Evolutionary conservation across 2,329 filamentous ascomycete species (phyloP).

Genomic region (Venturiaceae sp.): DNA sequence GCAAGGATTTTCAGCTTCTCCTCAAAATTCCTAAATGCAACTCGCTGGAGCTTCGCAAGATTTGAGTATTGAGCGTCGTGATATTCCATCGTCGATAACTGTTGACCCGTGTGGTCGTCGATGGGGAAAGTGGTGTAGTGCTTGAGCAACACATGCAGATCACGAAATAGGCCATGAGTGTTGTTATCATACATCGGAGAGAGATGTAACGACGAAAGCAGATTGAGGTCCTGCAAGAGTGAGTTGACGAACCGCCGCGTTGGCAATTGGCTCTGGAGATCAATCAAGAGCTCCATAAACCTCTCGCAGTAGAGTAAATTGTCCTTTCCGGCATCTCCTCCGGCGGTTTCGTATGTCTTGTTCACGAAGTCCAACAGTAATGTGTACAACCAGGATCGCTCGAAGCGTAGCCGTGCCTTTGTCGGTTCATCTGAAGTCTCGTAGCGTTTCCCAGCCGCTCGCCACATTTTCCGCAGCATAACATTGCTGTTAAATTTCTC

Average conservation of each 20-base stretch:
- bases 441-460: slow-evolving; percentile 74
- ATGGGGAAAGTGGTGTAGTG: slow-evolving; percentile 87
- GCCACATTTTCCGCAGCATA: slow-evolving; percentile 84
- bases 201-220: slow-evolving; percentile 65
- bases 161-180: slow-evolving; percentile 66
- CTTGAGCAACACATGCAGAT: slow-evolving; percentile 67
- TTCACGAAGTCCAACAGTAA: slow-evolving; percentile 75
- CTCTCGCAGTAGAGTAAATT: slow-evolving; percentile 78
- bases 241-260: slow-evolving; percentile 91
- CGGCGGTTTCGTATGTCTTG: slow-evolving; percentile 49
- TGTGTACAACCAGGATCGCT: slow-evolving; percentile 87
- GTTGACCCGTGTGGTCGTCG: slow-evolving; percentile 78
- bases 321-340: slow-evolving; percentile 36
- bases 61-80: slow-evolving; percentile 71
- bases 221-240: slow-evolving; percentile 74
- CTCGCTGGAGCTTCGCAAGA: slow-evolving; percentile 70
- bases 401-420: slow-evolving; percentile 76
- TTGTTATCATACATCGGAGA: slow-evolving; percentile 71
- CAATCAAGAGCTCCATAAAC: slow-evolving; percentile 83
- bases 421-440: slow-evolving; percentile 73
- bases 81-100: slow-evolving; percentile 61
- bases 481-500: slow-evolving; percentile 59
- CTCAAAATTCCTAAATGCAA: slow-evolving; percentile 72
- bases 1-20: slow-evolving; percentile 86
- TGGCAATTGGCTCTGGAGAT: slow-evolving; percentile 86